These are phyloP conservation scores for Aureobasidium sp. DNA, from an alignment of 2,329 filamentous ascomycete species.

Conservation along the genomic window DNA sequence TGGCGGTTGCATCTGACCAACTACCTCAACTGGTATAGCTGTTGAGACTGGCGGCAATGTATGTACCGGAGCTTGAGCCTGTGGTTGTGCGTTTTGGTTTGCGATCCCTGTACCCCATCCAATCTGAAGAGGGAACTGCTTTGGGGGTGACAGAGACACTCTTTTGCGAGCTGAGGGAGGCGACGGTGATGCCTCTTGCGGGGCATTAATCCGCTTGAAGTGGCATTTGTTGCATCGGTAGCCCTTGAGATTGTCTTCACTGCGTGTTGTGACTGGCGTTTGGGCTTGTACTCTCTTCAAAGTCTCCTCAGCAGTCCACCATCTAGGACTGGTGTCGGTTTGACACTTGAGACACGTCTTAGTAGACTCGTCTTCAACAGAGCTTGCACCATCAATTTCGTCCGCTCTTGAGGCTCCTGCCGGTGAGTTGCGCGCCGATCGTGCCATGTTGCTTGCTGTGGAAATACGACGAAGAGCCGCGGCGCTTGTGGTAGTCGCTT, in stretches of 20 bases:
- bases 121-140: conserved; percentile 19
- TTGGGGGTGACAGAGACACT: conserved; percentile 18
- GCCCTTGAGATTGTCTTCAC: conserved; percentile 13
- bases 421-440: conserved; percentile 25
- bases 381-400: conserved; percentile 20
- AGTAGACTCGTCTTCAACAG: conserved; percentile 24
- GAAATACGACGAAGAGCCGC: conserved; percentile 31
- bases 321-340: conserved; percentile 62
- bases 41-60: neutral
- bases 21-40: conserved; percentile 14
- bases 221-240: conserved; percentile 43
- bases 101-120: conserved; percentile 11
- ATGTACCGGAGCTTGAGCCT: neutral
- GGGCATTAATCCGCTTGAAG: conserved; percentile 34
- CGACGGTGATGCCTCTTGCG: conserved; percentile 20
- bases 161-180: conserved; percentile 12
- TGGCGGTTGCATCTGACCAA: conserved; percentile 13
- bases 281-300: neutral
- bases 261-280: neutral
- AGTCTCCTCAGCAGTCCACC: conserved; percentile 24
- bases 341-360: conserved; percentile 37
- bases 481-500: conserved; percentile 21
- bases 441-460: conserved; percentile 23
- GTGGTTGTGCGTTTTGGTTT: neutral
- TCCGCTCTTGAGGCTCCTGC: conserved; percentile 22